Conservation (phyloP, 345 rosid genomes). For the Salix caprea region DNA sequence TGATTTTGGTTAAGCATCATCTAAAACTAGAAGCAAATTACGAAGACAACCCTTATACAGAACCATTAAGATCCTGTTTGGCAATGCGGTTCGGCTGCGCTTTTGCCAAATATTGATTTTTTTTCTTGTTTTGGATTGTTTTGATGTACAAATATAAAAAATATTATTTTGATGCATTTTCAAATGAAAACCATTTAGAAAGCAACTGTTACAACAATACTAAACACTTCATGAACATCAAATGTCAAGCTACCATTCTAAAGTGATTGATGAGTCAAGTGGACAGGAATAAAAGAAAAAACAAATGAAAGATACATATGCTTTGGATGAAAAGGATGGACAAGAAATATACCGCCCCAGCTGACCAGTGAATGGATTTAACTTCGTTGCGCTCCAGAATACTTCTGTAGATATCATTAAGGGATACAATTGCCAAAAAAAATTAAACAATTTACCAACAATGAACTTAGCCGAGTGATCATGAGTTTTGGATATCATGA, state of each 20-base stretch:
- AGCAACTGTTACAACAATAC: too few relatives aligned
- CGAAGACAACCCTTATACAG: neutral
- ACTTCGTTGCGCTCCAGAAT: conserved; percentile 73
- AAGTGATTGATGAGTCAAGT: neutral
- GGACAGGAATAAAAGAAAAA: neutral
- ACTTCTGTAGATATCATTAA: conserved; percentile 51
- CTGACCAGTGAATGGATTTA: conserved; percentile 73
- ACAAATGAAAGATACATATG: neutral
- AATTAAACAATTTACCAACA: neutral
- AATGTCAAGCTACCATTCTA: neutral
- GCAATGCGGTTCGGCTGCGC: too few relatives aligned
- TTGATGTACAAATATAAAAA: too few relatives aligned
- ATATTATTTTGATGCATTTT: too few relatives aligned
- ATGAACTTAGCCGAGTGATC: neutral
- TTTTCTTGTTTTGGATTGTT: too few relatives aligned
- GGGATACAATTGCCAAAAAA: conserved; percentile 17
- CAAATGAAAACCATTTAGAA: too few relatives aligned
- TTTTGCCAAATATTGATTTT: too few relatives aligned
- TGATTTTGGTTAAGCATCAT: neutral
- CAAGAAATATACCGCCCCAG: conserved; percentile 60
- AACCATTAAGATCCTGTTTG: neutral
- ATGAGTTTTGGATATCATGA: neutral
- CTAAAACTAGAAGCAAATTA: neutral
- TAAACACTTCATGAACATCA: neutral
- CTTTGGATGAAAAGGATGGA: neutral